Percentiles rank a stretch among this genome's conserved stretches.
Evolutionary conservation across 805 yeast species (phyloP).

Genomic region (Ogataea corticis): DNA sequence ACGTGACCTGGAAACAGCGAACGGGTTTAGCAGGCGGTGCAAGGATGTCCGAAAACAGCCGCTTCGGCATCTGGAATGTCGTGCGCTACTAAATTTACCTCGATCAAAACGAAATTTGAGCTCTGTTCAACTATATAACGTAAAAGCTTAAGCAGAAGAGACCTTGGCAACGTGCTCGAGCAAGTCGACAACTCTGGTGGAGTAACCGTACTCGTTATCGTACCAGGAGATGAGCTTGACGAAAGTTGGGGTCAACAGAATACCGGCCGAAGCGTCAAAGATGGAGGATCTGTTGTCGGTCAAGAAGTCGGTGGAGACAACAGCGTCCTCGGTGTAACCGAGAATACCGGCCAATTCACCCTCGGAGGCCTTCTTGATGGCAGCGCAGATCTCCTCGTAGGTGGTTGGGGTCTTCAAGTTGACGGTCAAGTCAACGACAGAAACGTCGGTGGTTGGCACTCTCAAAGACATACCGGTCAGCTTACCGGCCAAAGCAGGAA

Average conservation of each 20-base stretch:
- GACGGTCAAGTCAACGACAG: conserved; percentile 90
- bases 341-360: conserved; percentile 77
- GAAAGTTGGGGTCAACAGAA: conserved; percentile 80
- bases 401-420: conserved; percentile 74
- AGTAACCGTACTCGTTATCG: conserved; percentile 96
- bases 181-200: conserved; percentile 93
- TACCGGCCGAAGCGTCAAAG: conserved; percentile 91
- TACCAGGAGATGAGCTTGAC: conserved; percentile 93
- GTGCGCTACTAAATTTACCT: background rate
- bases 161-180: conserved; percentile 74
- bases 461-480: conserved; percentile 93
- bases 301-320: conserved; percentile 87
- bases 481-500: conserved; percentile 88
- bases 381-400: conserved; percentile 79
- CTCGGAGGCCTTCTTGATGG: conserved; percentile 74
- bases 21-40: too few species aligned
- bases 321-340: conserved; percentile 91
- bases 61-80: background rate
- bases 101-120: background rate
- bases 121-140: background rate
- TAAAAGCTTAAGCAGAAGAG: conserved; percentile 28
- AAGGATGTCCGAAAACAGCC: background rate
- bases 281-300: conserved; percentile 83
- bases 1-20: too few species aligned
- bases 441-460: conserved; percentile 92